A percentile compares a stretch with the other conserved stretches of the same genome.
Evolutionary conservation across 805 yeast genomes (phyloP).

Genomic region (Yueomyces sinensis): DNA sequence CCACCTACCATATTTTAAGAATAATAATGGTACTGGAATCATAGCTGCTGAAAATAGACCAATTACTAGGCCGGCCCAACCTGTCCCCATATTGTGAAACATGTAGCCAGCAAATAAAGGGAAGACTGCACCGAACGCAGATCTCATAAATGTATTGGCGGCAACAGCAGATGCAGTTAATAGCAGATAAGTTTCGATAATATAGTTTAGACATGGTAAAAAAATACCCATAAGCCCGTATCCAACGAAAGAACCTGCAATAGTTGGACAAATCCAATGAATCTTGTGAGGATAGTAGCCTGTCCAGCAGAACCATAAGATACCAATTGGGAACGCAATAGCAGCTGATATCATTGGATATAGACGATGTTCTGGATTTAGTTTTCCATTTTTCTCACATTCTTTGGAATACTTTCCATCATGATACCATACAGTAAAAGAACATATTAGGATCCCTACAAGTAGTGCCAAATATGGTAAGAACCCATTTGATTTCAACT

Average conservation of each 20-base stretch:
- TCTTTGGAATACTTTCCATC: conserved; percentile 41
- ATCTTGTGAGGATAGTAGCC: conserved; percentile 59
- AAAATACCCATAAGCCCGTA: conserved; percentile 58
- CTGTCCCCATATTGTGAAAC: conserved; percentile 54
- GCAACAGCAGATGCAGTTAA: conserved; percentile 74
- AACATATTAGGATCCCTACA: conserved; percentile 54
- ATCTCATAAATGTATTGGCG: conserved; percentile 58
- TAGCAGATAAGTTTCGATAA: conserved; percentile 55
- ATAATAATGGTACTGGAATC: conserved; percentile 57
- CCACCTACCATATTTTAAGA: conserved; percentile 42
- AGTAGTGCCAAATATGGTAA: conserved; percentile 72
- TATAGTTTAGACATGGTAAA: conserved; percentile 55
- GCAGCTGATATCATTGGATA: conserved; percentile 65
- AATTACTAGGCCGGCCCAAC: conserved; percentile 69
- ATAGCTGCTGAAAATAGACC: conserved; percentile 46
- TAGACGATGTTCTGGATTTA: conserved; percentile 68
- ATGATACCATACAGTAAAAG: conserved; percentile 32
- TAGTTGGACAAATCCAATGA: conserved; percentile 72
- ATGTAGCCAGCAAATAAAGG: conserved; percentile 60
- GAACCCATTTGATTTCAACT: conserved; percentile 37
- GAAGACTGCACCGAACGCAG: conserved; percentile 54
- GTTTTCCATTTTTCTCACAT: conserved; percentile 38
- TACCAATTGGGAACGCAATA: conserved; percentile 58
- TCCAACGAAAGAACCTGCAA: conserved; percentile 52
- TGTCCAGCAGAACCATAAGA: conserved; percentile 81